Evolutionary conservation across 768 basidiomycete genomes (phyloP), one percentile per base, ranked within the genome.

Genomic region (Lepiota brunneoincarnata): DNA sequence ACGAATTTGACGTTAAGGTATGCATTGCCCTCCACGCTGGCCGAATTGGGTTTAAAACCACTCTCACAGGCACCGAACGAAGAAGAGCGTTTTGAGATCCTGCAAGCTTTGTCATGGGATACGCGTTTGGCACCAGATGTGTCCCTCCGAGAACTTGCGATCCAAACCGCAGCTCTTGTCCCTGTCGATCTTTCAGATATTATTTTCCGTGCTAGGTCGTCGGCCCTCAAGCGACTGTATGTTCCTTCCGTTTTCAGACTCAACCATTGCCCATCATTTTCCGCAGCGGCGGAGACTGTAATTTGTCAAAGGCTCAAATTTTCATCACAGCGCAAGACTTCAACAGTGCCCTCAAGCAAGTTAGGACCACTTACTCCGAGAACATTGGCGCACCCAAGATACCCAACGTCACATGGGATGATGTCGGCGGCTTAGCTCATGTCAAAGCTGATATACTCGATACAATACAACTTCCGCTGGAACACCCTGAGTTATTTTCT

Each of bases 341-440:
- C 61, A 80, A 87, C 3, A 53, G 60, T 14, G 93, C 92, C 0
- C 75, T 98, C 17, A 75, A 77, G 11, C 80, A 84, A 56, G 88
- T 89, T 11, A 76, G 93, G 50, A 72, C 80, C 9, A 80, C 88
- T 0, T 95, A 95, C 68, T 89, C 91, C 6, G 91, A 94, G 65
- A 92, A 81, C 63, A 96, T 98, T 56, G 96, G 95, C n/a, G 93
- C 93, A 21, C 97, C 97, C 0, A 94, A 89, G 60, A 99, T 99
- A 34, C 97, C 97, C 1, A 88, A 79, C 58, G 94, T 99, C 0
- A 81, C 88, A 0, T 99, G 97, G 97, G 93, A 98, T 67, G 97
- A 99, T 66, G 89, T 99, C 11, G 97, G 97, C 23, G 97, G 97
- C 3, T 73, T 99, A 10, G 86, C 84, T 2, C 72, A 77, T 56